A percentile compares a stretch with the other conserved stretches of the same genome.
These are phyloP conservation scores for Colletotrichum lupini DNA, from an alignment of 2,329 filamentous ascomycete genomes.

Conservation along the genomic window DNA sequence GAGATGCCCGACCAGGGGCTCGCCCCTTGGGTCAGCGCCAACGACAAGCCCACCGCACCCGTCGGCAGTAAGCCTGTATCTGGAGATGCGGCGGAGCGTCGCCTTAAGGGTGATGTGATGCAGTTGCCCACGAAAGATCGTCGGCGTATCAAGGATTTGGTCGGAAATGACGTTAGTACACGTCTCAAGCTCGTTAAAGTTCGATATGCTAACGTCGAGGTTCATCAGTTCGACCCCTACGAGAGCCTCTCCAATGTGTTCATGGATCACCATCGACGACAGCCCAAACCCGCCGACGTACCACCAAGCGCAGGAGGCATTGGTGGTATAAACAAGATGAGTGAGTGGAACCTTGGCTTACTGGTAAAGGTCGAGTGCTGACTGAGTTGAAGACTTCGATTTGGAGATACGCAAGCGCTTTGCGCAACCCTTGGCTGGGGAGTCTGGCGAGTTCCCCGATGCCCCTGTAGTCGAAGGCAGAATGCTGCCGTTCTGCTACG, in stretches of 20 bases:
- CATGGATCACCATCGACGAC: constrained; percentile 59
- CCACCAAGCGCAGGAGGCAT: constrained; percentile 74
- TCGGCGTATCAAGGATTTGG: constrained; percentile 73
- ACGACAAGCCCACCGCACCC: constrained; percentile 71
- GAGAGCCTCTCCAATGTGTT: constrained; percentile 65
- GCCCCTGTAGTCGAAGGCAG: constrained; percentile 70
- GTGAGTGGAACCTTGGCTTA: constrained; percentile 57
- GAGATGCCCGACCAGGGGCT: constrained; percentile 76
- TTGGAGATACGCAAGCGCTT: constrained; percentile 75
- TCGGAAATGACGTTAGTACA: constrained; percentile 68
- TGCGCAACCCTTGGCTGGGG: constrained; percentile 71
- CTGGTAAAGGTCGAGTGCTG: background rate
- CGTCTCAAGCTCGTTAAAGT: background rate
- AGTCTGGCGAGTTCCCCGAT: constrained; percentile 78
- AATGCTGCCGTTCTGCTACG: constrained; percentile 77
- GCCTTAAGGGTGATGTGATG: constrained; percentile 77
- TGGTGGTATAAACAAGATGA: constrained; percentile 76
- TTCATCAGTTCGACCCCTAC: constrained; percentile 62
- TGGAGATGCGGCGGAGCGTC: constrained; percentile 73
- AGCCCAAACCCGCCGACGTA: constrained; percentile 65
- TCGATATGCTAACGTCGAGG: constrained; percentile 38
- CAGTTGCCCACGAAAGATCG: constrained; percentile 74
- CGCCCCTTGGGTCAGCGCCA: constrained; percentile 77
- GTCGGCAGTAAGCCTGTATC: constrained; percentile 70
- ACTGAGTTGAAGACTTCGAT: constrained; percentile 64